Conservation (phyloP, 2,329 filamentous ascomycete species). For the Podosphaera aphanis region DNA sequence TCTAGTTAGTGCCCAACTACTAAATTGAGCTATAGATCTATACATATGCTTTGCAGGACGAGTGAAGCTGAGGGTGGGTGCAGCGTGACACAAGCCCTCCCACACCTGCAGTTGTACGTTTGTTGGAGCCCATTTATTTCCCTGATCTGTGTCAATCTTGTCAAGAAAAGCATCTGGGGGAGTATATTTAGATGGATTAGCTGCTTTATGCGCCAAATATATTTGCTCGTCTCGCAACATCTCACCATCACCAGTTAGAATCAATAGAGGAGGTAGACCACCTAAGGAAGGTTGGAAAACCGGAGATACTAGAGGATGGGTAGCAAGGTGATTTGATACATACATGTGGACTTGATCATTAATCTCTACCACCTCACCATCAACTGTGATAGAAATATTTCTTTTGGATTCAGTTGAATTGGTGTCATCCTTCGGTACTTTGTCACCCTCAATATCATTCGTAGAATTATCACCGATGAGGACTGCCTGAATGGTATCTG, state of each 20-base stretch:
- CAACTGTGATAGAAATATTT: constrained; percentile 39
- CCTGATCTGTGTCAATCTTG: constrained; percentile 33
- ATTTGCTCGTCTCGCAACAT: constrained; percentile 84
- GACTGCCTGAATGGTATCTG: constrained; percentile 18
- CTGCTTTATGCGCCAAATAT: constrained; percentile 83
- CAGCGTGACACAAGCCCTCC: constrained; percentile 86
- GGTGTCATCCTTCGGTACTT: constrained; percentile 10
- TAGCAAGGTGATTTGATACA: constrained; percentile 61
- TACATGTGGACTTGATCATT: constrained; percentile 84
- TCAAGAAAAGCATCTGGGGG: constrained; percentile 40
- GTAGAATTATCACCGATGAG: constrained; percentile 12
- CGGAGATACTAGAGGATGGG: constrained; percentile 76
- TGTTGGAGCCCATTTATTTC: constrained; percentile 55
- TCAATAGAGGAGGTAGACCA: constrained; percentile 65
- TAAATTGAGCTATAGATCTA: constrained; percentile 74
- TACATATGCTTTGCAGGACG: constrained; percentile 95
- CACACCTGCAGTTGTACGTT: constrained; percentile 87
- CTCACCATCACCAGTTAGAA: constrained; percentile 74
- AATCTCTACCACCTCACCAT: constrained; percentile 46
- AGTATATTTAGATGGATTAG: constrained; percentile 55
- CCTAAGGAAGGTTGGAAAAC: constrained; percentile 72
- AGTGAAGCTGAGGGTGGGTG: constrained; percentile 83
- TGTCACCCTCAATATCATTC: constrained; percentile 15
- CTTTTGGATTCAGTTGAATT: constrained; percentile 10
- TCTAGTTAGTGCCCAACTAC: constrained; percentile 68